Conservation (phyloP, 176 grass and related monocot genomes). For the Otatea glauca region DNA sequence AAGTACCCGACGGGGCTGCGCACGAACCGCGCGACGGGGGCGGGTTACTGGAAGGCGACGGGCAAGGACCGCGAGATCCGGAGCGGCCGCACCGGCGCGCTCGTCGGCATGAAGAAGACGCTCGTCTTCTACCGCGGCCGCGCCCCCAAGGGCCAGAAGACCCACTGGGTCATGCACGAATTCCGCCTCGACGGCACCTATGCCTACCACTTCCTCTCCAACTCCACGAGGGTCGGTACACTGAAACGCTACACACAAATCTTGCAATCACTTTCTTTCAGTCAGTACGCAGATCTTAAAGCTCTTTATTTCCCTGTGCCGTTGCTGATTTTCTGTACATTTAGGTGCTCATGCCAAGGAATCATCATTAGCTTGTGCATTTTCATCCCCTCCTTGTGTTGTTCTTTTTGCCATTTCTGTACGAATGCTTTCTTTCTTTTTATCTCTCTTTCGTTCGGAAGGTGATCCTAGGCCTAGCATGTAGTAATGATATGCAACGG, state of each 20-base stretch:
- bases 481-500: background rate
- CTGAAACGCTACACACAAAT: background rate
- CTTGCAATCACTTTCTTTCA: too few relatives aligned
- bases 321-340: background rate
- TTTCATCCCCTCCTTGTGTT: background rate
- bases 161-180: slow-evolving; percentile 97
- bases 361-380: background rate
- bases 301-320: background rate
- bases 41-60: slow-evolving; percentile 97
- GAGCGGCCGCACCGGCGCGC: slow-evolving; percentile 49
- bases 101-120: slow-evolving; percentile 99
- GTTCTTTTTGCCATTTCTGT: background rate
- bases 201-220: slow-evolving; percentile 66
- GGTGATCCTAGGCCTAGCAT: background rate
- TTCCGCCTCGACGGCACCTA: slow-evolving; percentile 80
- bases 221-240: slow-evolving; percentile 59
- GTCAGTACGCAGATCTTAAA: background rate
- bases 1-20: slow-evolving; percentile 96
- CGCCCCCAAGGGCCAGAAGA: slow-evolving; percentile 95
- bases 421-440: background rate
- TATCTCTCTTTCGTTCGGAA: background rate
- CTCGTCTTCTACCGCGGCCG: slow-evolving; percentile 94
- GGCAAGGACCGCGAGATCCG: slow-evolving; percentile 98
- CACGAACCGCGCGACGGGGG: slow-evolving; percentile 85
- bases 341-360: background rate